Evolutionary conservation across 805 yeast species (phyloP).

Genomic region (Myxozyma neglecta): DNA sequence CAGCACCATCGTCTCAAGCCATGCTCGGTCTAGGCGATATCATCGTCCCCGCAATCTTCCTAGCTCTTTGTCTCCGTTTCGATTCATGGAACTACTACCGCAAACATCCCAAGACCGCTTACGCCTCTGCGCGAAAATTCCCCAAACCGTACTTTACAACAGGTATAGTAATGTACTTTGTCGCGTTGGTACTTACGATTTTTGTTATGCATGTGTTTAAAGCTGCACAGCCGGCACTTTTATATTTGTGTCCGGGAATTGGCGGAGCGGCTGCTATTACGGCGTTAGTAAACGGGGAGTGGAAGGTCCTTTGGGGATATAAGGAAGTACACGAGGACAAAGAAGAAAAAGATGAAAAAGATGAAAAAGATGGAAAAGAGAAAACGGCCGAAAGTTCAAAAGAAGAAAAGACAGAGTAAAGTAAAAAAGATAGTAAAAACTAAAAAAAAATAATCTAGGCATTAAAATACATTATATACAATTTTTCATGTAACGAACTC

Average conservation of each 20-base stretch:
- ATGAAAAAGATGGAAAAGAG: not conserved
- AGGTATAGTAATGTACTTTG: conserved; percentile 50
- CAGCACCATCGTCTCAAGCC: conserved; percentile 15
- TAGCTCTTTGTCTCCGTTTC: conserved; percentile 55
- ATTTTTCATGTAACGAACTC: not conserved
- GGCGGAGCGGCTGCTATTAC: conserved; percentile 24
- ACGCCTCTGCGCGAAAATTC: conserved; percentile 37
- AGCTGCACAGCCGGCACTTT: conserved; percentile 65
- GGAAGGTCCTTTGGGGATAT: conserved; percentile 19
- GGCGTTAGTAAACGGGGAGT: conserved; percentile 15
- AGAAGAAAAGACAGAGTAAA: not conserved
- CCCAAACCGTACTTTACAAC: conserved; percentile 50
- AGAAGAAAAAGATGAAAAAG: conserved; percentile 35
- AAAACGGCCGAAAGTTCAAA: not conserved
- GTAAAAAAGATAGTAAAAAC: not conserved
- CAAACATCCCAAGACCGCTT: conserved; percentile 34
- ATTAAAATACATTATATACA: not conserved
- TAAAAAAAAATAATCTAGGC: not conserved
- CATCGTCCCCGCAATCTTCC: conserved; percentile 57
- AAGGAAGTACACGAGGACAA: conserved; percentile 24
- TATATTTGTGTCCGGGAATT: conserved; percentile 57
- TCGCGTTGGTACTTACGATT: conserved; percentile 50
- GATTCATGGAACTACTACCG: conserved; percentile 50
- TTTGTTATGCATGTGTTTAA: conserved; percentile 43
- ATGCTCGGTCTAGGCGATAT: conserved; percentile 68